These are phyloP conservation scores for Protomyces lactucae-debilis DNA, from an alignment of 1,139 yeast species.

Conservation along the genomic window DNA sequence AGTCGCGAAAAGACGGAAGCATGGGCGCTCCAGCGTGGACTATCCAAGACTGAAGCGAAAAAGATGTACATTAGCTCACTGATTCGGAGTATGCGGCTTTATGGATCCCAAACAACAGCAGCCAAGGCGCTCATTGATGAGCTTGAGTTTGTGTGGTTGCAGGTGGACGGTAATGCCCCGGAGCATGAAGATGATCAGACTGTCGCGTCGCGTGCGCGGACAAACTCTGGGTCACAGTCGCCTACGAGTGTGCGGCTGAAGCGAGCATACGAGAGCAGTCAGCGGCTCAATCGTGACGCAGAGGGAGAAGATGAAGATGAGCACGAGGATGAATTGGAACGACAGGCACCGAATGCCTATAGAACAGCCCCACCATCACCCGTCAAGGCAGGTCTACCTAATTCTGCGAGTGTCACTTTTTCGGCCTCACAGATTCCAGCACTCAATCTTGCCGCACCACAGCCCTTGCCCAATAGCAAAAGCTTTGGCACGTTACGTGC, in stretches of 20 bases:
- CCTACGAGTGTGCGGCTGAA: not conserved
- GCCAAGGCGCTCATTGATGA: slow-evolving; percentile 63
- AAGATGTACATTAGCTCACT: slow-evolving; percentile 56
- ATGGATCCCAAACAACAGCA: slow-evolving; percentile 64
- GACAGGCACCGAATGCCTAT: slow-evolving; percentile 11
- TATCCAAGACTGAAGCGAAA: slow-evolving; percentile 69
- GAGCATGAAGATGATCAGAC: slow-evolving; percentile 20
- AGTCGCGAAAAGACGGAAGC: slow-evolving; percentile 48
- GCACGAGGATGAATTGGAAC: slow-evolving; percentile 12
- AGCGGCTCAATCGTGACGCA: not conserved
- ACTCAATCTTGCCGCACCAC: not conserved
- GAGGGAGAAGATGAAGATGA: slow-evolving; percentile 25
- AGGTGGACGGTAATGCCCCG: slow-evolving; percentile 40
- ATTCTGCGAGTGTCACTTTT: not conserved
- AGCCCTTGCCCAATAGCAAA: not conserved
- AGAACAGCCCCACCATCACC: slow-evolving; percentile 23
- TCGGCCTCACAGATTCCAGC: not conserved
- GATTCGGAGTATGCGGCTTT: slow-evolving; percentile 66
- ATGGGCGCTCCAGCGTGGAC: slow-evolving; percentile 72
- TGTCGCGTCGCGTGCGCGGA: slow-evolving; percentile 27
- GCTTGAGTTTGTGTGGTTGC: slow-evolving; percentile 65
- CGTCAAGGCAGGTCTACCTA: slow-evolving; percentile 12
- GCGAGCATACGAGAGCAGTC: not conserved
- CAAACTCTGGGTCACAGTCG: slow-evolving; percentile 14
- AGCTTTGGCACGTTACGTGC: not conserved